These are phyloP conservation scores for Collybia sordida DNA, from an alignment of 768 basidiomycete genomes.

Conservation along the genomic window DNA sequence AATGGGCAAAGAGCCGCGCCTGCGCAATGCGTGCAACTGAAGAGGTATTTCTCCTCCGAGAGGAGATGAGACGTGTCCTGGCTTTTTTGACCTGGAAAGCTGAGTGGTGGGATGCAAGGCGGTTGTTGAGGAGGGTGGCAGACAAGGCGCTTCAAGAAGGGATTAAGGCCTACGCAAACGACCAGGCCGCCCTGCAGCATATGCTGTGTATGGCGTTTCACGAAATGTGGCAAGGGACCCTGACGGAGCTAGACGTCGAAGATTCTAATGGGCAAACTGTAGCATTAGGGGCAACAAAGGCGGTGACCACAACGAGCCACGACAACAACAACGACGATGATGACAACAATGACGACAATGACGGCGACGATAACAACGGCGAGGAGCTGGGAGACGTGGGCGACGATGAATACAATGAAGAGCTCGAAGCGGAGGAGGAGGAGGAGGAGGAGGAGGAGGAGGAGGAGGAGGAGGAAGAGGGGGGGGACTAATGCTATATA, in stretches of 20 bases:
- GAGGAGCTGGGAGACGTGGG: too few relatives aligned
- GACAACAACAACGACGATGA: background rate
- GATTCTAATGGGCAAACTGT: too few relatives aligned
- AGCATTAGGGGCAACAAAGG: background rate
- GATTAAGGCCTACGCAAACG: background rate
- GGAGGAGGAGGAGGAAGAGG: too few relatives aligned
- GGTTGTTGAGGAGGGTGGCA: background rate
- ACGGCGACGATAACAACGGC: too few relatives aligned
- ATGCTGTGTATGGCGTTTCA: background rate
- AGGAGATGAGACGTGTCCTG: slow-evolving; percentile 24
- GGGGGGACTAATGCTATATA: too few relatives aligned
- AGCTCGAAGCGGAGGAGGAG: too few relatives aligned
- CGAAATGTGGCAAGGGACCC: background rate
- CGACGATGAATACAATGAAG: too few relatives aligned
- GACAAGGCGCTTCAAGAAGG: background rate
- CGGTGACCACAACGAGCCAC: background rate
- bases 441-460: too few relatives aligned
- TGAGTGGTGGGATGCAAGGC: slow-evolving; percentile 11
- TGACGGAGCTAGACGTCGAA: background rate
- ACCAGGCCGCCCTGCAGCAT: background rate
- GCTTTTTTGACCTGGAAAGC: slow-evolving; percentile 20
- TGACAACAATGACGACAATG: too few relatives aligned
- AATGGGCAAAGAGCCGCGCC: slow-evolving; percentile 21
- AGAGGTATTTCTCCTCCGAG: slow-evolving; percentile 19
- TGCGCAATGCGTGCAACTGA: slow-evolving; percentile 15